Percentiles rank a stretch among this genome's conserved stretches.
Conservation (phyloP, 768 basidiomycete genomes). For the Strobilomyces confusus region DNA sequence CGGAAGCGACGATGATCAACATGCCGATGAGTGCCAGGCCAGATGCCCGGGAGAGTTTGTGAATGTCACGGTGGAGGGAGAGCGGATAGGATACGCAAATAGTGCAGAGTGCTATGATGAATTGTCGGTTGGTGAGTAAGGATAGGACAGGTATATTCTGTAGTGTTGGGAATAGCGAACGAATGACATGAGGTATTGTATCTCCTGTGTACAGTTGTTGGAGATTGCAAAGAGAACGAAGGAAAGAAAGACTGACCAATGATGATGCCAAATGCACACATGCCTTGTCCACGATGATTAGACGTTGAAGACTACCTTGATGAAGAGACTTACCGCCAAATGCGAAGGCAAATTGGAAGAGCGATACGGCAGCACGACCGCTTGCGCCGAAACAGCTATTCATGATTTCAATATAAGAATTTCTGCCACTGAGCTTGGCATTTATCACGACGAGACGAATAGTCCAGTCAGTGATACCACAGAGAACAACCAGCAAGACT, state of each 20-base stretch:
- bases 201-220: conserved; percentile 53
- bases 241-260: conserved; percentile 44
- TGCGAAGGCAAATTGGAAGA: conserved; percentile 97
- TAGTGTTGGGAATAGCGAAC: conserved; percentile 73
- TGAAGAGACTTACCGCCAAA: conserved; percentile 69
- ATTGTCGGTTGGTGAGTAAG: conserved; percentile 79
- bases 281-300: conserved; percentile 50
- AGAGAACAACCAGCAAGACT: conserved; percentile 74
- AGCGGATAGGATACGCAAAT: conserved; percentile 89
- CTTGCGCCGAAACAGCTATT: conserved; percentile 85
- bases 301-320: background rate
- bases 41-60: conserved; percentile 92
- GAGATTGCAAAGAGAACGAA: background rate
- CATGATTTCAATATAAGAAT: conserved; percentile 94
- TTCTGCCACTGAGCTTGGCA: conserved; percentile 90
- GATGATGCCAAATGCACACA: conserved; percentile 98
- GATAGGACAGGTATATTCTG: conserved; percentile 66
- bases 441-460: conserved; percentile 94
- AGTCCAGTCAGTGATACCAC: conserved; percentile 93
- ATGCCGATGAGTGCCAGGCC: conserved; percentile 90
- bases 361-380: conserved; percentile 91
- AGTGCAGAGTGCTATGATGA: conserved; percentile 86
- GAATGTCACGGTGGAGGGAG: conserved; percentile 94
- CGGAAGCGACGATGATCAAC: conserved; percentile 85
- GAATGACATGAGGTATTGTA: conserved; percentile 92